phyloP scores from a whole-genome alignment of 1,139 yeast genomes.

The Taphrina flavorubra region DNA sequence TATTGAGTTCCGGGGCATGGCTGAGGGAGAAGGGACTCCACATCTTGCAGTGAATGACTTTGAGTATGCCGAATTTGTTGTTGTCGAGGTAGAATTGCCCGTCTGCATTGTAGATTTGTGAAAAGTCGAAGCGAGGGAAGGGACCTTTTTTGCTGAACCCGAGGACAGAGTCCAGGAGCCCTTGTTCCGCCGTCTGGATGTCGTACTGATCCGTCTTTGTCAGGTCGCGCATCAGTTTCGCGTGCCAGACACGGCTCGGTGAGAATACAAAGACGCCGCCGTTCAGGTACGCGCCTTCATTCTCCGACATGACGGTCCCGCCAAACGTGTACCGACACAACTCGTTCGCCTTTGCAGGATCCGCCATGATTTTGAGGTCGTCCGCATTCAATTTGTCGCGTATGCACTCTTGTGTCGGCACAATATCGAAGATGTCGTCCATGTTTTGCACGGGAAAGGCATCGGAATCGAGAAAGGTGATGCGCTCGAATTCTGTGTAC shows the following conservation, averaged over 20 bases:
- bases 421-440: slow-evolving; percentile 54
- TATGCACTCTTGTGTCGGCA: slow-evolving; percentile 35
- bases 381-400: slow-evolving; percentile 13
- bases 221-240: slow-evolving; percentile 13
- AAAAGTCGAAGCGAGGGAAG: slow-evolving; percentile 13
- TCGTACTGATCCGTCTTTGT: slow-evolving; percentile 20
- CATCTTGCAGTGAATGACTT: slow-evolving; percentile 27
- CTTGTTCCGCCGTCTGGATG: slow-evolving; percentile 22
- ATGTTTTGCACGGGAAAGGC: slow-evolving; percentile 65
- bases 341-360: slow-evolving; percentile 10
- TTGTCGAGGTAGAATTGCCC: slow-evolving; percentile 10
- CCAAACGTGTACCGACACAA: slow-evolving; percentile 20
- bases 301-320: slow-evolving; percentile 22
- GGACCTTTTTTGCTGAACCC: slow-evolving; percentile 20
- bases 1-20: neutral
- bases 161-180: slow-evolving; percentile 21
- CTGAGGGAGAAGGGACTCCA: slow-evolving; percentile 24
- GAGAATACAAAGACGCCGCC: slow-evolving; percentile 25
- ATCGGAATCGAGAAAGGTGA: slow-evolving; percentile 83
- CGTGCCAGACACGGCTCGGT: slow-evolving; percentile 28
- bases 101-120: slow-evolving; percentile 25
- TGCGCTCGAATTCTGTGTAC: slow-evolving; percentile 61
- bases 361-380: neutral
- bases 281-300: slow-evolving; percentile 19
- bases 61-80: neutral